Evolutionary conservation across 169 alveolate species (phyloP).

Genomic region (Plasmodium berghei): DNA sequence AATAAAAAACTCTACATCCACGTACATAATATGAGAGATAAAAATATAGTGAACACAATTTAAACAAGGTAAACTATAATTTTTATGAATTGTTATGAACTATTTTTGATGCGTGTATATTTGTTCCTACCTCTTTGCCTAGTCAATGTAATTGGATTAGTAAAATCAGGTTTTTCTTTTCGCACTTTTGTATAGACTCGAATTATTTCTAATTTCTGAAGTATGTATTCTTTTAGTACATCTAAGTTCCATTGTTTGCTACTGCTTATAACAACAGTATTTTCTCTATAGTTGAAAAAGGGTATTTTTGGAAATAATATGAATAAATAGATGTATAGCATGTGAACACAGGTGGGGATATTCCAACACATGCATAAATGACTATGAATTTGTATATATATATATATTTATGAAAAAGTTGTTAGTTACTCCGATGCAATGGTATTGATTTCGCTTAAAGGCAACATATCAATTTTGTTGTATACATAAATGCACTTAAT

Average conservation of each 20-base stretch:
- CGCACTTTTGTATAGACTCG: constrained; percentile 96
- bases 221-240: constrained; percentile 79
- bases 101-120: neutral
- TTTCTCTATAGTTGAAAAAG: constrained; percentile 32
- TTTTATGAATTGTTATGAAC: no score
- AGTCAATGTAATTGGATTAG: constrained; percentile 94
- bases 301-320: neutral
- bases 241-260: constrained; percentile 81
- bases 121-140: constrained; percentile 83
- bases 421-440: constrained; percentile 23
- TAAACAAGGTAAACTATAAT: no score
- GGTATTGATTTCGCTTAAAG: constrained; percentile 79
- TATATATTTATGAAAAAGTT: neutral
- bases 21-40: neutral
- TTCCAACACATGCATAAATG: neutral
- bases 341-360: neutral
- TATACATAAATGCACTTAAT: constrained; percentile 95
- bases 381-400: constrained; percentile 5
- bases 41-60: no score
- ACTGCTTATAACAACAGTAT: constrained; percentile 70
- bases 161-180: constrained; percentile 96
- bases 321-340: neutral
- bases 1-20: neutral
- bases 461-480: constrained; percentile 94
- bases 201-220: constrained; percentile 80